Conservation (phyloP, 1,139 yeast genomes). For the Kazachstania sp. region DNA sequence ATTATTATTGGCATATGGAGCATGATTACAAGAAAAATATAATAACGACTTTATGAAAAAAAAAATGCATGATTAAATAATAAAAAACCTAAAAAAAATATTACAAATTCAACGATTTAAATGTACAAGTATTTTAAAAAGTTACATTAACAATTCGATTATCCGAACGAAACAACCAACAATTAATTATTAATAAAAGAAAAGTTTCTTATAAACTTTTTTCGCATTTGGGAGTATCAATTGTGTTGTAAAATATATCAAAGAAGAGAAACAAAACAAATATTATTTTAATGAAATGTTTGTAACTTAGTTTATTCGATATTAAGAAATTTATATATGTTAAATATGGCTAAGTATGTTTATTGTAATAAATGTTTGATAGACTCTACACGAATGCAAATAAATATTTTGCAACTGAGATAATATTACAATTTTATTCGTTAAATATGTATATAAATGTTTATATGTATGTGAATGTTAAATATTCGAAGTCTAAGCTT, state of each 20-base stretch:
- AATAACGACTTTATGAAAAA: background rate
- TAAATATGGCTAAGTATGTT: background rate
- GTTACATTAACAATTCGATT: background rate
- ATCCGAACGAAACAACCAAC: too few relatives aligned
- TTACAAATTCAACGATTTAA: background rate
- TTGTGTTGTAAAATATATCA: too few relatives aligned
- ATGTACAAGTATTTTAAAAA: background rate
- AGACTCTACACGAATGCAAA: background rate
- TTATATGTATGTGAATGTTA: background rate
- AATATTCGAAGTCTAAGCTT: slow-evolving; percentile 3
- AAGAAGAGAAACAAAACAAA: background rate
- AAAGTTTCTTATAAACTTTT: too few relatives aligned
- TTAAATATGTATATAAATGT: background rate
- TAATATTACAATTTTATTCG: background rate
- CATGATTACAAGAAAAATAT: background rate
- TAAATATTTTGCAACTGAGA: background rate
- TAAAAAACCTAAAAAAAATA: background rate
- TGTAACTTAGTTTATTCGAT: background rate
- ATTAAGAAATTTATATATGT: background rate
- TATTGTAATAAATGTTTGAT: background rate
- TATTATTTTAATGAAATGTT: background rate
- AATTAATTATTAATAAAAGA: too few relatives aligned
- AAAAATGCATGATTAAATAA: background rate
- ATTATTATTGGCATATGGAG: background rate
- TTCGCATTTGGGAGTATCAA: too few relatives aligned